These are phyloP conservation scores for Metschnikowia cubensis DNA, from an alignment of 805 yeast genomes.

Conservation along the genomic window DNA sequence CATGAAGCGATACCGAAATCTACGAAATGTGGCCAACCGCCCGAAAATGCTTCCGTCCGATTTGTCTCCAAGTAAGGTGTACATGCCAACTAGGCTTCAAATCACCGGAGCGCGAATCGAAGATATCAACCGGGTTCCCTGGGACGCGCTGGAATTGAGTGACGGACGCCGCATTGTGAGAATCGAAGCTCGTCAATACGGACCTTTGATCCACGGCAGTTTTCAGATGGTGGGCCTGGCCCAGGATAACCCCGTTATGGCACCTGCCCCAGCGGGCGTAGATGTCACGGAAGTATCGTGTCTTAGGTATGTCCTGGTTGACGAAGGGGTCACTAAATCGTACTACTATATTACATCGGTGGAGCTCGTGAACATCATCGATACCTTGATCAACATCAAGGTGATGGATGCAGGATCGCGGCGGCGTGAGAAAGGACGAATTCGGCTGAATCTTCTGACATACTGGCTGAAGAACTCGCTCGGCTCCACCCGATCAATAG, in stretches of 20 bases:
- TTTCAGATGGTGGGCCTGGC: constrained; percentile 51
- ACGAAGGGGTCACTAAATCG: constrained; percentile 20
- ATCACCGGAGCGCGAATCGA: constrained; percentile 43
- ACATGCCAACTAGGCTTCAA: constrained; percentile 47
- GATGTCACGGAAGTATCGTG: constrained; percentile 60
- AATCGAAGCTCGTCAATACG: constrained; percentile 51
- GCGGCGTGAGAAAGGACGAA: constrained; percentile 62
- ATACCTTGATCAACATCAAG: constrained; percentile 52
- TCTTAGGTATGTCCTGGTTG: constrained; percentile 39
- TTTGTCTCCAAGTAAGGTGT: background rate
- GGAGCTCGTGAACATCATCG: constrained; percentile 64
- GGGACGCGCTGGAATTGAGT: constrained; percentile 43
- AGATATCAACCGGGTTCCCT: constrained; percentile 48
- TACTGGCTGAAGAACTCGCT: constrained; percentile 63
- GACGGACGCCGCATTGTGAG: constrained; percentile 58
- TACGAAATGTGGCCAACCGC: constrained; percentile 5
- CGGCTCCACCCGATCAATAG: constrained; percentile 38
- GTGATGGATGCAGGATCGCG: constrained; percentile 45
- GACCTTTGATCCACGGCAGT: constrained; percentile 42
- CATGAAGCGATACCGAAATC: constrained; percentile 3
- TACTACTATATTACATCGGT: constrained; percentile 59
- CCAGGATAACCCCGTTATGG: constrained; percentile 41
- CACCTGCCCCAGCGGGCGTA: constrained; percentile 36
- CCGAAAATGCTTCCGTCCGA: background rate
- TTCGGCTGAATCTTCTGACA: constrained; percentile 62